A percentile compares a stretch with the other conserved stretches of the same genome.
These are phyloP conservation scores for Rhodamnia rubescens DNA, from an alignment of 345 rosid genomes.

Conservation along the genomic window DNA sequence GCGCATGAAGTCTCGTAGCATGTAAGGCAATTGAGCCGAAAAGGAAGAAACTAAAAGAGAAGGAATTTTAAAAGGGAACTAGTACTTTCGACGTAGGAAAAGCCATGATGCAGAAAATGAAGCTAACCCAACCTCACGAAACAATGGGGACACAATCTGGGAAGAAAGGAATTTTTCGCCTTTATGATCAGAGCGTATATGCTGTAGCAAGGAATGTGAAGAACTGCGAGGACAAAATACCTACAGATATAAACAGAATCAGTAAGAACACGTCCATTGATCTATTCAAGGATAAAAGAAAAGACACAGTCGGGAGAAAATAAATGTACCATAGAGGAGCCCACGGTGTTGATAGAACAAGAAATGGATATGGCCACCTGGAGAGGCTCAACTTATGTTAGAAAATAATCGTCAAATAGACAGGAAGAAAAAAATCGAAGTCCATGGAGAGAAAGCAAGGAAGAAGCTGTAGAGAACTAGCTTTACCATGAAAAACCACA, in stretches of 20 bases:
- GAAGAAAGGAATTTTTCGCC: slow-evolving; percentile 31
- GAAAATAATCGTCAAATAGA: neutral
- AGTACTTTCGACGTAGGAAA: neutral
- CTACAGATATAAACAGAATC: slow-evolving; percentile 14
- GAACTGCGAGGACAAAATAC: slow-evolving; percentile 46
- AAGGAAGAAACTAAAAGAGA: neutral
- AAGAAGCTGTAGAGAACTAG: neutral
- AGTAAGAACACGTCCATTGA: neutral
- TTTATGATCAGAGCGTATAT: slow-evolving; percentile 35
- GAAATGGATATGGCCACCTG: slow-evolving; percentile 97
- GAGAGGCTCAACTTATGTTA: neutral
- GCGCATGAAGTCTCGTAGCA: neutral
- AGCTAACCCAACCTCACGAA: slow-evolving; percentile 21
- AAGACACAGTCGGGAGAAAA: neutral
- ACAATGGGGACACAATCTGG: slow-evolving; percentile 38
- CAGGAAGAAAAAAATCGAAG: neutral
- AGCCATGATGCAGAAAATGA: neutral
- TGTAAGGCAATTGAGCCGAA: neutral
- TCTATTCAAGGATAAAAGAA: neutral
- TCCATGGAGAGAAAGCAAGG: neutral
- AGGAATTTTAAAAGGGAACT: neutral
- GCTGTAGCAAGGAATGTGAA: slow-evolving; percentile 75
- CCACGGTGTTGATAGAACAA: slow-evolving; percentile 51
- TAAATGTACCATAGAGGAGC: slow-evolving; percentile 61
- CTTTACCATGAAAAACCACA: slow-evolving; percentile 68